A percentile compares a stretch with the other conserved stretches of the same genome.
phyloP scores from a whole-genome alignment of 768 basidiomycete species.

The Mycena indigotica region DNA sequence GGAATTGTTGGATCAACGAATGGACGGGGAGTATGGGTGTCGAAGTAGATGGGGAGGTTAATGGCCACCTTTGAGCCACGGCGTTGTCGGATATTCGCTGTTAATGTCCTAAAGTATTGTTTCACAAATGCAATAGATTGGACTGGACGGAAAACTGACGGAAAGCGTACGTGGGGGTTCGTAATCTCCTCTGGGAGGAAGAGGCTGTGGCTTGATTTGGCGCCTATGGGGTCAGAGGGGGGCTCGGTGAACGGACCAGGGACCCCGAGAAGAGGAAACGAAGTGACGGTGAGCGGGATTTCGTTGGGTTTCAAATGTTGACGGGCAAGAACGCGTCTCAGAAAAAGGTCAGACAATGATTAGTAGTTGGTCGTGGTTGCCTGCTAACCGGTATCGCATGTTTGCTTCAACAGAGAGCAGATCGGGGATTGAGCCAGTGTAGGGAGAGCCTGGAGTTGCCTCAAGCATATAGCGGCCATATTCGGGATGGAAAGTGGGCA shows the following conservation, averaged over 20 bases:
- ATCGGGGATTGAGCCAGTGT: conserved; percentile 84
- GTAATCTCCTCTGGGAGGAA: conserved; percentile 96
- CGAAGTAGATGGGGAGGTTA: conserved; percentile 91
- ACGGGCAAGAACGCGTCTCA: conserved; percentile 80
- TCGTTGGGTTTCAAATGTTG: conserved; percentile 84
- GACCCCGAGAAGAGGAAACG: conserved; percentile 91
- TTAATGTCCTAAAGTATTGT: conserved; percentile 71
- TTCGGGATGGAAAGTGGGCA: conserved; percentile 96
- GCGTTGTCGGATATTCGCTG: conserved; percentile 90
- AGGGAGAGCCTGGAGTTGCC: conserved; percentile 94
- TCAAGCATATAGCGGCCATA: conserved; percentile 99
- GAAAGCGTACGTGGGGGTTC: conserved; percentile 96
- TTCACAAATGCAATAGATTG: not conserved
- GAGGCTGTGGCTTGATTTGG: conserved; percentile 87
- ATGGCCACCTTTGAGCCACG: conserved; percentile 94
- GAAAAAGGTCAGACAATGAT: not conserved
- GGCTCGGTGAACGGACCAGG: conserved; percentile 93
- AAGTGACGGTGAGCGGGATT: conserved; percentile 89
- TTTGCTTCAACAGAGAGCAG: conserved; percentile 89
- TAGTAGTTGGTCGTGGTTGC: conserved; percentile 3
- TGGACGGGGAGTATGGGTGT: conserved; percentile 82
- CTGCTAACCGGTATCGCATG: conserved; percentile 85
- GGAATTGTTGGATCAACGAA: conserved; percentile 94
- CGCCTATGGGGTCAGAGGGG: conserved; percentile 69
- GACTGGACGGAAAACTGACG: conserved; percentile 58